Evolutionary conservation across 192 early-diverging fungal species (phyloP).

Genomic region (Coemansia sp.): DNA sequence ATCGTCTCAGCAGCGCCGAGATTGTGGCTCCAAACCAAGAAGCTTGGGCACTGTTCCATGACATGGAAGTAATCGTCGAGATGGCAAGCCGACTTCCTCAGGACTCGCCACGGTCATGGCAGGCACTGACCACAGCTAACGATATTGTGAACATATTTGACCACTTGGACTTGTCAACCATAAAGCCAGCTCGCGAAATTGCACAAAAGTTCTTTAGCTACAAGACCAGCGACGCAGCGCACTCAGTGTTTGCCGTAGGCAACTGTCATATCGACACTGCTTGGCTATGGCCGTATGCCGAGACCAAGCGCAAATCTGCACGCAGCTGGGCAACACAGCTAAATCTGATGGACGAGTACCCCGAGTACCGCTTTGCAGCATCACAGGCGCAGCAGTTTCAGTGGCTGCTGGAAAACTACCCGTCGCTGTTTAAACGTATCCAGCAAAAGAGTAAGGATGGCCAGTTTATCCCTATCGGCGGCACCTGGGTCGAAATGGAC

Average conservation of each 20-base stretch:
- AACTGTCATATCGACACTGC: constrained; percentile 90
- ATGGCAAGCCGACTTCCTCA: constrained; percentile 73
- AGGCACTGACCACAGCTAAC: constrained; percentile 82
- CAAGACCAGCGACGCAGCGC: constrained; percentile 56
- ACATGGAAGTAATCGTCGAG: constrained; percentile 76
- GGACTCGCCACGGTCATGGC: constrained; percentile 65
- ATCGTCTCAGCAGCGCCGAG: constrained; percentile 60
- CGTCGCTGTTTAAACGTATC: constrained; percentile 74
- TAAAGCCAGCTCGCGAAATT: constrained; percentile 49
- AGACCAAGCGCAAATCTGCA: constrained; percentile 90
- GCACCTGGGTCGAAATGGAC: constrained; percentile 98
- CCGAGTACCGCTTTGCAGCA: constrained; percentile 85
- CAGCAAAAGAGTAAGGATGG: constrained; percentile 64
- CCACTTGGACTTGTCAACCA: constrained; percentile 47
- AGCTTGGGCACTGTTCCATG: constrained; percentile 70
- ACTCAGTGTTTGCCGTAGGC: constrained; percentile 85
- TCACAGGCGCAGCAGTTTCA: constrained; percentile 96
- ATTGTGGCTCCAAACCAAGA: constrained; percentile 68
- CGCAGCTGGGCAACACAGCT: constrained; percentile 78
- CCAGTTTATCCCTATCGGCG: constrained; percentile 89
- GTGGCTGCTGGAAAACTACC: constrained; percentile 84
- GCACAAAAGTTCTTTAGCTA: constrained; percentile 64
- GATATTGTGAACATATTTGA: constrained; percentile 73
- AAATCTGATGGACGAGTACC: constrained; percentile 80
- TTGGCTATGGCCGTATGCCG: constrained; percentile 95